Base-by-base conservation (phyloP, 768 basidiomycete species). In the Suillus ampliporus region DNA sequence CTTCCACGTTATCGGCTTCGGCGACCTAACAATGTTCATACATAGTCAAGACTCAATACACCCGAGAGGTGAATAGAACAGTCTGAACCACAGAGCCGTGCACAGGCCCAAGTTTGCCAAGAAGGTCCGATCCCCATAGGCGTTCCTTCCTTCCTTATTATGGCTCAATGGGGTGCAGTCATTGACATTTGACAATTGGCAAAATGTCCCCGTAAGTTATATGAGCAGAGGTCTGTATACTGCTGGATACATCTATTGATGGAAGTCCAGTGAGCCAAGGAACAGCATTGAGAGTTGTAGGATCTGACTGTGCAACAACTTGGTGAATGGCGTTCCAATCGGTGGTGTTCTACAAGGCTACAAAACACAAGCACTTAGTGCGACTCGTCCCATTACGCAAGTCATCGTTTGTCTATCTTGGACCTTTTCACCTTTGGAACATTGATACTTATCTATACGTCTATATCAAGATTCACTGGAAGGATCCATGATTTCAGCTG, bases 1-100 rank as follows among this genome's bases (percentile, higher is more conserved):
- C 50, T 51, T 51, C 50, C 50, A 34, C 50, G 19, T 13, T 51
- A n/a, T 51, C 50, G 19, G 28, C 50, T 7, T 51, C 34, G 31
- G 31, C 19, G 19, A n/a, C 19, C 28, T 19, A 19, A 31, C 48
- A 9, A 9, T 50, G 48, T 31, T 50, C 28, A 31, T 31, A 48
- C 47, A 26, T 23, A 7, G 23, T 48, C 6, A 26, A 48, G 48
- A 50, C 28, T 31, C 26, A 19, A 19, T 31, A 28, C 15, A 50
- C 48, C 26, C 28, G 17, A 28, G 17, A 50, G 28, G 48, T 50
- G 19, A 28, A 31, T 19, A 2, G 37, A 11, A 37, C 37, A 37
- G 9, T 37, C 37, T 37, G 37, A 3, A 17, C 17, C 26, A 15
- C 6, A 6, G 31, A 31, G 31, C 6, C 31, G 6, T 31, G 31